A percentile compares a stretch with the other conserved stretches of the same genome.
These are phyloP conservation scores for Acrodontium crateriforme DNA, from an alignment of 2,329 filamentous ascomycete species.

Conservation along the genomic window DNA sequence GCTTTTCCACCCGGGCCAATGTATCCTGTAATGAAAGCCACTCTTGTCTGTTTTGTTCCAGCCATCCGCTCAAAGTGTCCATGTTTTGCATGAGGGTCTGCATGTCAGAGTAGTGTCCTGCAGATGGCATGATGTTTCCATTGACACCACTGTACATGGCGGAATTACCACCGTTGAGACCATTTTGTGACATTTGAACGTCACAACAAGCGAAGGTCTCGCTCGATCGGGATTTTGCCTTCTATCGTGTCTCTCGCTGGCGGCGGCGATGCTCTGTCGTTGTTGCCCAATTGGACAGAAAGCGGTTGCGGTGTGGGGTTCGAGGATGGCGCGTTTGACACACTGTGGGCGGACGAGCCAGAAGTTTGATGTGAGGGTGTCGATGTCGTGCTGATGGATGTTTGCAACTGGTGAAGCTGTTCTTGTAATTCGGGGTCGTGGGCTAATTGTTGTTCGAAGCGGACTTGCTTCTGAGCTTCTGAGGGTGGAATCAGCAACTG, in stretches of 20 bases:
- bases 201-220: conserved; percentile 4
- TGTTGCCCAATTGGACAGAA: conserved; percentile 2
- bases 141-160: conserved; percentile 16
- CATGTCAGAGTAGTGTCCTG: conserved; percentile 26
- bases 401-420: no score
- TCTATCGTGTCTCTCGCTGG: no score
- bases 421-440: no score
- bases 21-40: conserved; percentile 20
- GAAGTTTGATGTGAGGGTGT: no score
- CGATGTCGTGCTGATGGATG: no score
- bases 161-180: conserved; percentile 13
- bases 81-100: conserved; percentile 24
- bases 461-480: background rate
- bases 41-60: conserved; percentile 24
- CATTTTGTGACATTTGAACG: conserved; percentile 16
- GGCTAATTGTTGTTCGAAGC: no score
- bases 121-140: conserved; percentile 20
- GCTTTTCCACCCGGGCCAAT: conserved; percentile 17
- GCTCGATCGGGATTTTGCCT: conserved; percentile 1
- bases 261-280: no score
- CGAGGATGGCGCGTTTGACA: no score
- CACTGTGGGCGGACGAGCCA: no score
- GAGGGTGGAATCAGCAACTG: no score
- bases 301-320: conserved; percentile 1
- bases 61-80: conserved; percentile 20